Evolutionary conservation across 2,329 filamentous ascomycete genomes (phyloP), one percentile per base, ranked within the genome.

Genomic region (Polytolypa hystricis): DNA sequence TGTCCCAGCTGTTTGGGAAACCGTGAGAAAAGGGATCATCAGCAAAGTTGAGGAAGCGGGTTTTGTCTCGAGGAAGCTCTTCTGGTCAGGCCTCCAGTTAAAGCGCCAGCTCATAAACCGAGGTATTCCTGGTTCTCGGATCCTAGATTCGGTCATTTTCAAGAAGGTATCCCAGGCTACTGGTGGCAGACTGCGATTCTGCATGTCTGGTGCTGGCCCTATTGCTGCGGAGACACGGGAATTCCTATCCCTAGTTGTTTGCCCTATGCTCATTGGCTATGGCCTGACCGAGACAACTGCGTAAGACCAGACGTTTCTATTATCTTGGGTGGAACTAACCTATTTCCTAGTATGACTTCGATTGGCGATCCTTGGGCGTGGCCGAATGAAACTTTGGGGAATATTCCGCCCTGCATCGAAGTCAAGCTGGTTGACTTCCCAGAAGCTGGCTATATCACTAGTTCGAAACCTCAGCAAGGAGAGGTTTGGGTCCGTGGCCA

Each of bases 1-100:
- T 57, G 89, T 98, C 2, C 91, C 89, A 2, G 86, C 93, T 40
- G 81, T 98, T 23, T 98, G 89, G 86, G 89, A 98, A 64, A 87
- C 84, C 1, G 81, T 98, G 53, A 87, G 85, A 69, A 98, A 96
- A 70, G 89, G 89, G 37, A 82, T 98, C 51, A 68, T 87, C 46
- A 63, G 67, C 50, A 84, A 85, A 60, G 79, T 96, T 40, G 79
- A 82, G 53, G 65, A 71, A 38, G 73, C 81, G 42, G 78, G 77
- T 51, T 60, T 71, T 12, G 40, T 95, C 27, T 72, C 79, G 39
- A 79, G 70, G 61, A 78, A 79, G 51, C 62, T 95, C 44, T 98
- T 98, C 70, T 79, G 75, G 75, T 72, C 69, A 33, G 74, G 72
- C n/a, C 62, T 75, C 57, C 62, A 69, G 25, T 66, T 72, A 31